Conservation (phyloP, 179 eudicot species). For the Dionaea muscipula region DNA sequence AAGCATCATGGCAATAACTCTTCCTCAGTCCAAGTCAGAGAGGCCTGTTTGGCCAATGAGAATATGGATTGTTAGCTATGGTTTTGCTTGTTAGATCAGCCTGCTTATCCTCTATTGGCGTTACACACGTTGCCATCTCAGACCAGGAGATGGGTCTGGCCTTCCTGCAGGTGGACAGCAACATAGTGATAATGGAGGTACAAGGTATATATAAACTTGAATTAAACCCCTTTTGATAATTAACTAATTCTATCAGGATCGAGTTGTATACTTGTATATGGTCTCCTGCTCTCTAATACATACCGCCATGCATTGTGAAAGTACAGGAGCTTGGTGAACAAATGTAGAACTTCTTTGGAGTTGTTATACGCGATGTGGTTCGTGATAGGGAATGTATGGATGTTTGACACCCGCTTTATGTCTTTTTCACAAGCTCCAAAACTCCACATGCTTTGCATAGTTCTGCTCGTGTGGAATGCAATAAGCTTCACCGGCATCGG, state of each 20-base stretch:
- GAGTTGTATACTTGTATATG: no score
- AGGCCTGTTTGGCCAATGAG: constrained; percentile 93
- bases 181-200: constrained; percentile 31
- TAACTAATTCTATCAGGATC: no score
- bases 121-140: constrained; percentile 29
- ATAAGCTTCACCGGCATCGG: no score
- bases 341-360: constrained; percentile 52
- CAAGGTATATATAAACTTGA: constrained; percentile 22
- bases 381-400: constrained; percentile 93
- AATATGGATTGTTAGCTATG: constrained; percentile 72
- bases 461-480: constrained; percentile 72
- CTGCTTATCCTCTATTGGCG: constrained; percentile 47
- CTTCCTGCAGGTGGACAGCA: constrained; percentile 39
- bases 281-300: no score
- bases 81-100: constrained; percentile 51
- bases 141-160: constrained; percentile 15
- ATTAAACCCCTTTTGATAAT: no score
- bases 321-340: constrained; percentile 42
- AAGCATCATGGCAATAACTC: constrained; percentile 24
- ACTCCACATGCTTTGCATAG: constrained; percentile 57
- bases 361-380: constrained; percentile 91
- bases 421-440: constrained; percentile 55
- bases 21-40: constrained; percentile 48
- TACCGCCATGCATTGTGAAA: background rate
- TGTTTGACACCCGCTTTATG: constrained; percentile 60